Evolutionary conservation across 139 green algal species (phyloP), one percentile per base, ranked within the genome.

Genomic region (Helicosporidium sp.): DNA sequence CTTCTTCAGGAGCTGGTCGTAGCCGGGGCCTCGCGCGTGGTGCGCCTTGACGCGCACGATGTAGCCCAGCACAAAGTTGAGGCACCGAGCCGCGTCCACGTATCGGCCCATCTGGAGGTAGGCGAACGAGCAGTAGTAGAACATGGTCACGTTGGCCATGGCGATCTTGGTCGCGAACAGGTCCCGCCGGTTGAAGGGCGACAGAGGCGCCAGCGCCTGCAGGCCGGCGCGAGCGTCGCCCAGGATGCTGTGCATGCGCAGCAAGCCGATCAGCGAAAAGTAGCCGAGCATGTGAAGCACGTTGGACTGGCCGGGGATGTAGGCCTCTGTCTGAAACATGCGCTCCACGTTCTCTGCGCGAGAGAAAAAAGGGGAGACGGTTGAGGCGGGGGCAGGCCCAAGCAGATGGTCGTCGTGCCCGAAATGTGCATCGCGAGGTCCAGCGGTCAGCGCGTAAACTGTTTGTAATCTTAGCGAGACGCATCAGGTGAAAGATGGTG

Each of bases 251-350:
- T 95, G 84, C 55, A 94, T 77, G 13, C 90, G 66, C 51, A 80
- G 66, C 54, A 94, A 71, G 35, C 89, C 90, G 15, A 93, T 61
- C 28, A 95, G 65, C 2, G 66, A 74, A 64, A 91, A 95, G 69
- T 97, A 99, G 41, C 88, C 88, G 53, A 99, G 64, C 69, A 92
- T 77, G 35, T 60, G 70, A 52, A 93, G 78, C 60, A 96, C 87
- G 66, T 99, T 99, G 66, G 72, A 88, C 46, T 66, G 48, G 49
- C 52, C 55, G 13, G 65, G 55, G 37, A 66, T 58, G 56, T 84
- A 93, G 12, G 84, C 85, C 39, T 95, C 81, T 19, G 58, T 75
- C 29, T 72, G 43, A 23, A 57, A 70, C 48, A 92, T 66, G 25
- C 45, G 51, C 36, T 60, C 43, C 26, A 62, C 51, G 17, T 33